These are phyloP conservation scores for Amanita phalloides DNA, from an alignment of 768 basidiomycete species.

Conservation along the genomic window DNA sequence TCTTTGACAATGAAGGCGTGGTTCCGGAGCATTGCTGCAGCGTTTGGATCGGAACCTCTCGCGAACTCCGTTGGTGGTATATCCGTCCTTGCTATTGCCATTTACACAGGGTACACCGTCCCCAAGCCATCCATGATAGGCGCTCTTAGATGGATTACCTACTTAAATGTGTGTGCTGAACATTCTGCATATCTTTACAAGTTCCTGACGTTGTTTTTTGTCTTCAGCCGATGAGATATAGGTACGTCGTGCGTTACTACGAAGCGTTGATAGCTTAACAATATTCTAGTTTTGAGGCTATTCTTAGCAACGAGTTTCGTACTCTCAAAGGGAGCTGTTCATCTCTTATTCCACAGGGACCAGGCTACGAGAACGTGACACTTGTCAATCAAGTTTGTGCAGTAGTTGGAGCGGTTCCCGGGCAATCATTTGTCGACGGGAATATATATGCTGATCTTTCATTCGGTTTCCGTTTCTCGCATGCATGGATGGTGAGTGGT, in stretches of 20 bases:
- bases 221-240: conserved; percentile 13
- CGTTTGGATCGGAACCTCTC: conserved; percentile 44
- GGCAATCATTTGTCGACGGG: conserved; percentile 52
- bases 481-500: conserved; percentile 32
- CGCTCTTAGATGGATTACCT: conserved; percentile 57
- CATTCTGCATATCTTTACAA: neutral
- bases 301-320: conserved; percentile 80
- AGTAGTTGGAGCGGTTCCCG: conserved; percentile 51
- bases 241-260: conserved; percentile 7
- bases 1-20: conserved; percentile 63
- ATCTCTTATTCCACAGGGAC: conserved; percentile 46
- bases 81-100: conserved; percentile 17
- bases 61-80: conserved; percentile 50
- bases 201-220: neutral
- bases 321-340: conserved; percentile 53
- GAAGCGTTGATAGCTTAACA: neutral
- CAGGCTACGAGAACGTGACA: conserved; percentile 46
- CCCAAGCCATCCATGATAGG: conserved; percentile 58
- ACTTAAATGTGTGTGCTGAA: conserved; percentile 36
- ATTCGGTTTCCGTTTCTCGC: conserved; percentile 32
- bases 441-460: conserved; percentile 35
- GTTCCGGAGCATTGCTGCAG: conserved; percentile 61
- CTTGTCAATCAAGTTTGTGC: conserved; percentile 69
- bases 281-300: conserved; percentile 41
- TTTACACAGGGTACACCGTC: conserved; percentile 30